Conservation (phyloP, 306 rosid genomes). For the Arachis hypogaea region DNA sequence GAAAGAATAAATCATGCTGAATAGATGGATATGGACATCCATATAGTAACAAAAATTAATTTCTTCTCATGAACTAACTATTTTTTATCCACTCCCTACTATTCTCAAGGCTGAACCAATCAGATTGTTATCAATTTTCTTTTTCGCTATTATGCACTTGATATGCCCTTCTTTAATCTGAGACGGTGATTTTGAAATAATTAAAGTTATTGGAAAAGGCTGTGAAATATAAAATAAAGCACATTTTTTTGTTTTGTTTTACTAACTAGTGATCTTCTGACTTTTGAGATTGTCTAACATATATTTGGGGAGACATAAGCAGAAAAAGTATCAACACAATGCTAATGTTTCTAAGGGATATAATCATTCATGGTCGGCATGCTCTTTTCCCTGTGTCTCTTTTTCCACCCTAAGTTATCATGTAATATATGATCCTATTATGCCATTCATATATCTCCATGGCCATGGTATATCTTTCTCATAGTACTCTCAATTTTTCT, state of each 20-base stretch:
- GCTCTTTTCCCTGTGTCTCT: background rate
- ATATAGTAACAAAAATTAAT: no score
- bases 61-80: constrained; percentile 20
- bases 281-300: background rate
- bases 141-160: background rate
- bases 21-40: no score
- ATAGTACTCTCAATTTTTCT: constrained; percentile 4
- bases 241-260: background rate
- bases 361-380: constrained; percentile 28
- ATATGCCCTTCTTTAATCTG: background rate
- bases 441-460: constrained; percentile 14
- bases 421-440: constrained; percentile 9
- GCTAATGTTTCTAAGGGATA: constrained; percentile 22
- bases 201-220: constrained; percentile 14
- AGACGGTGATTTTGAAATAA: background rate
- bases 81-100: constrained; percentile 26
- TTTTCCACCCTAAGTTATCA: background rate
- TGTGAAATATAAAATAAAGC: constrained; percentile 1
- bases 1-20: no score
- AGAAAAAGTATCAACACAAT: constrained; percentile 19
- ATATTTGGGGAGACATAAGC: constrained; percentile 24
- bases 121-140: constrained; percentile 1
- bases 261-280: constrained; percentile 11
- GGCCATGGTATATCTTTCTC: background rate
- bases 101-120: constrained; percentile 27